A percentile compares a stretch with the other conserved stretches of the same genome.
Conservation (phyloP, 73 alveolate species). For the Symbiodinium pilosum region DNA sequence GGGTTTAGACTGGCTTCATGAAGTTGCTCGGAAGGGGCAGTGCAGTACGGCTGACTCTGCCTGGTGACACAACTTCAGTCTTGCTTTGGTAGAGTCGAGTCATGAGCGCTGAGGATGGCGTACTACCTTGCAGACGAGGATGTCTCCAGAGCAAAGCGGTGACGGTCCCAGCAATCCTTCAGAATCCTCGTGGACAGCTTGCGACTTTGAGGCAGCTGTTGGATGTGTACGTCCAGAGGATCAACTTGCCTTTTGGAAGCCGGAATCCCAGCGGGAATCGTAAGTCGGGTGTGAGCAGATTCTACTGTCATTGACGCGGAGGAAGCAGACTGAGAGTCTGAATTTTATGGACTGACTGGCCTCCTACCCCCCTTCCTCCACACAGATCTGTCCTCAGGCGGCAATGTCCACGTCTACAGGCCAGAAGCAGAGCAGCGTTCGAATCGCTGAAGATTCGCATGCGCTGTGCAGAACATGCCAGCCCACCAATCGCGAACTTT, state of each 20-base stretch:
- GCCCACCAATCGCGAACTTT: no score
- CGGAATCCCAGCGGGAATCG: not conserved
- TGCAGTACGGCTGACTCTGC: no score
- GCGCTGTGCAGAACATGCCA: no score
- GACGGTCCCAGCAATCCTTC: not conserved
- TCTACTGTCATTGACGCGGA: no score
- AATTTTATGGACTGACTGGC: no score
- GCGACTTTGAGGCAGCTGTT: not conserved
- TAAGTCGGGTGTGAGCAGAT: no score
- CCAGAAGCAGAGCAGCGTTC: not conserved
- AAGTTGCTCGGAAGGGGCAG: no score
- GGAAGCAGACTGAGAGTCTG: no score
- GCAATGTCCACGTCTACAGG: slow-evolving; percentile 70
- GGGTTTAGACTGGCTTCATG: no score
- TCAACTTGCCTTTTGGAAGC: slow-evolving; percentile 69
- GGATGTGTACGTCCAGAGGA: slow-evolving; percentile 57
- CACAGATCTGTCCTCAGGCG: not conserved
- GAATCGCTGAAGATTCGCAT: no score
- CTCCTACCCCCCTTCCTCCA: no score
- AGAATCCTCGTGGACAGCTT: not conserved
- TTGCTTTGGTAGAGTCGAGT: not conserved
- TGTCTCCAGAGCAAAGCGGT: slow-evolving; percentile 57
- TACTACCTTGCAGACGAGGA: slow-evolving; percentile 66
- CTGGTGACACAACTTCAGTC: no score
- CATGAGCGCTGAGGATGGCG: slow-evolving; percentile 49